A percentile compares a stretch with the other conserved stretches of the same genome.
Evolutionary conservation across 1,284 basidiomycete genomes (phyloP).

Genomic region (Ganoderma sp.): DNA sequence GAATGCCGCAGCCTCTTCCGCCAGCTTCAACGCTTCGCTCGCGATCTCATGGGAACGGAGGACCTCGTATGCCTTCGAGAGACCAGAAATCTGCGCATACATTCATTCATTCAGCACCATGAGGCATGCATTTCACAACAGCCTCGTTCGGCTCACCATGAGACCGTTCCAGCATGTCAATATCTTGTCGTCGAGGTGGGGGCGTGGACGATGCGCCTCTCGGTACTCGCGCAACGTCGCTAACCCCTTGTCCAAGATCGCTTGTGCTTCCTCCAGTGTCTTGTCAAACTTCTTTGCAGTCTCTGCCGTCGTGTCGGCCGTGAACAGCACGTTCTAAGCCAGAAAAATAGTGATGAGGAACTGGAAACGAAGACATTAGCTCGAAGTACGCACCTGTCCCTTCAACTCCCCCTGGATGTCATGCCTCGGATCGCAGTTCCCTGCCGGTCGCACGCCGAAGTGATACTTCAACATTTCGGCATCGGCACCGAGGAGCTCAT

Average conservation of each 20-base stretch:
- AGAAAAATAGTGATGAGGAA: no score
- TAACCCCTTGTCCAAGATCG: conserved; percentile 33
- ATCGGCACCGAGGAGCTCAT: conserved; percentile 42
- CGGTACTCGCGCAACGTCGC: conserved; percentile 41
- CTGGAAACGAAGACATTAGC: no score
- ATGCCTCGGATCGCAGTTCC: conserved; percentile 49
- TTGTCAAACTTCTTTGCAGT: conserved; percentile 33
- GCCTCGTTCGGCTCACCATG: conserved; percentile 44
- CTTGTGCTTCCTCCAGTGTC: conserved; percentile 35
- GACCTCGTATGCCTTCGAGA: conserved; percentile 34
- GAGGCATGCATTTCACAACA: neutral
- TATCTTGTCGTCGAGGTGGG: conserved; percentile 54
- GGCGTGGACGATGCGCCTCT: conserved; percentile 46
- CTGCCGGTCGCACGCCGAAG: conserved; percentile 45
- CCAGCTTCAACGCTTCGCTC: conserved; percentile 28
- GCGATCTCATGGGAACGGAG: conserved; percentile 23
- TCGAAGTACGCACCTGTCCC: conserved; percentile 38
- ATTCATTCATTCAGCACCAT: neutral
- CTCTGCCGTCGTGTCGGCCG: conserved; percentile 34
- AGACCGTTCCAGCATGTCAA: conserved; percentile 53
- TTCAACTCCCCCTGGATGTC: conserved; percentile 50
- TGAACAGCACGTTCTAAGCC: conserved; percentile 37
- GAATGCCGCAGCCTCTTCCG: conserved; percentile 34
- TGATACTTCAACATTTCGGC: conserved; percentile 42
- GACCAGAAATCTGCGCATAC: conserved; percentile 38